phyloP scores from a whole-genome alignment of 345 rosid species.

The Linum usitatissimum region DNA sequence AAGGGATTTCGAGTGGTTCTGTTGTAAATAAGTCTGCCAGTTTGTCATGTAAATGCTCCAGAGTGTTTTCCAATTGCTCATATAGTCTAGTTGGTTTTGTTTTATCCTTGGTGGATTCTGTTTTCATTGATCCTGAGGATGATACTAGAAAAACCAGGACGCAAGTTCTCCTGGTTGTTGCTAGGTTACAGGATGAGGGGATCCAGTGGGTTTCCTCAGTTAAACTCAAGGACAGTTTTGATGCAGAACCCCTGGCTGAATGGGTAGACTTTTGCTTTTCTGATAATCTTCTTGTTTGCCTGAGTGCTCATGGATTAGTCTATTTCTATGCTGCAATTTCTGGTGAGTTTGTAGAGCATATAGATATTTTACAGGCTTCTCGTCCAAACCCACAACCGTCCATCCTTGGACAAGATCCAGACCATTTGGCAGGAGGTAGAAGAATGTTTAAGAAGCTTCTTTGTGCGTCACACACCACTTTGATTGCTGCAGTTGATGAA shows the following conservation, averaged over 20 bases:
- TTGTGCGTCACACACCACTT: conserved; percentile 55
- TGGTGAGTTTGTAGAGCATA: conserved; percentile 51
- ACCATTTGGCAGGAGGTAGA: conserved; percentile 21
- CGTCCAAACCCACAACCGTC: conserved; percentile 28
- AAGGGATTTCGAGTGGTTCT: conserved; percentile 23
- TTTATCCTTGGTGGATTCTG: conserved; percentile 33
- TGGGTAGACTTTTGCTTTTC: conserved; percentile 85
- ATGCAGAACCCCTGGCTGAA: conserved; percentile 26
- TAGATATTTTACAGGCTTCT: conserved; percentile 45
- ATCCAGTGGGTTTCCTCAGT: conserved; percentile 77
- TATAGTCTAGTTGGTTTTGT: conserved; percentile 68
- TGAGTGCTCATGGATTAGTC: conserved; percentile 53
- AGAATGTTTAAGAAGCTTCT: conserved; percentile 66
- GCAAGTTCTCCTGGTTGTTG: conserved; percentile 44
- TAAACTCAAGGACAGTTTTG: conserved; percentile 38
- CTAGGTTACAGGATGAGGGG: conserved; percentile 50
- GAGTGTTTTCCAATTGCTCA: conserved; percentile 71
- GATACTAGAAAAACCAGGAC: conserved; percentile 24
- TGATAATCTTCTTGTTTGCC: conserved; percentile 78
- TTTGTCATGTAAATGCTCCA: conserved; percentile 45
- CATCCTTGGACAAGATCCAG: conserved; percentile 24
- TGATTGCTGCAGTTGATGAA: conserved; percentile 73
- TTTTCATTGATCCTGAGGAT: conserved; percentile 24
- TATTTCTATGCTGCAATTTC: conserved; percentile 52
- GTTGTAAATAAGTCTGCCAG: conserved; percentile 21